Percentiles rank a stretch among this genome's conserved stretches.
Evolutionary conservation across 2,329 filamentous ascomycete genomes (phyloP).

Genomic region (Emmonsia crescens): DNA sequence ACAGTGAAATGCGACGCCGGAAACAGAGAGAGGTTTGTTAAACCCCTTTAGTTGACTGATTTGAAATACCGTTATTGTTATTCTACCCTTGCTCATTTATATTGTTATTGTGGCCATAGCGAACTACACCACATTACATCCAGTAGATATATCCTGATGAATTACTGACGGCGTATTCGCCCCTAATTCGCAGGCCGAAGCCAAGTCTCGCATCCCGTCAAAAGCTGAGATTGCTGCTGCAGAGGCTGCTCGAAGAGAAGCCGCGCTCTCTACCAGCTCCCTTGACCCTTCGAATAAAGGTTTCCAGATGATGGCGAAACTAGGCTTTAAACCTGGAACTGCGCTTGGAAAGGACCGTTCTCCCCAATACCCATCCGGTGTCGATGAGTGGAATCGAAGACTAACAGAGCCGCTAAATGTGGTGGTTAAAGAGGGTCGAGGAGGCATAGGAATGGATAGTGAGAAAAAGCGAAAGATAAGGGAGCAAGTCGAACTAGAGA

Average conservation of each 20-base stretch:
- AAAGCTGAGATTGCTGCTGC: constrained; percentile 74
- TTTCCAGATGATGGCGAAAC: constrained; percentile 90
- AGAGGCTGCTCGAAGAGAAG: constrained; percentile 60
- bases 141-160: not conserved
- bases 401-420: constrained; percentile 65
- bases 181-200: constrained; percentile 46
- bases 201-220: constrained; percentile 54
- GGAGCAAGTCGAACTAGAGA: constrained; percentile 48
- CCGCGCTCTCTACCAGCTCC: constrained; percentile 62
- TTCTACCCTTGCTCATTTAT: constrained; percentile 46
- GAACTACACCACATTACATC: not conserved
- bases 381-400: constrained; percentile 22
- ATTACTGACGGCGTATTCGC: constrained; percentile 6
- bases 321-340: constrained; percentile 74
- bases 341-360: constrained; percentile 55
- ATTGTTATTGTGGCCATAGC: constrained; percentile 17
- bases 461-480: constrained; percentile 69
- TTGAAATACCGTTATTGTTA: constrained; percentile 23
- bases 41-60: not conserved
- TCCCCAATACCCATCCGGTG: constrained; percentile 13
- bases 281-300: constrained; percentile 71
- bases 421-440: constrained; percentile 64
- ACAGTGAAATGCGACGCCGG: constrained; percentile 48
- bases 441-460: constrained; percentile 72
- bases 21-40: constrained; percentile 40